Evolutionary conservation across 176 grass and related monocot species (phyloP).

Genomic region (Canna indica): DNA sequence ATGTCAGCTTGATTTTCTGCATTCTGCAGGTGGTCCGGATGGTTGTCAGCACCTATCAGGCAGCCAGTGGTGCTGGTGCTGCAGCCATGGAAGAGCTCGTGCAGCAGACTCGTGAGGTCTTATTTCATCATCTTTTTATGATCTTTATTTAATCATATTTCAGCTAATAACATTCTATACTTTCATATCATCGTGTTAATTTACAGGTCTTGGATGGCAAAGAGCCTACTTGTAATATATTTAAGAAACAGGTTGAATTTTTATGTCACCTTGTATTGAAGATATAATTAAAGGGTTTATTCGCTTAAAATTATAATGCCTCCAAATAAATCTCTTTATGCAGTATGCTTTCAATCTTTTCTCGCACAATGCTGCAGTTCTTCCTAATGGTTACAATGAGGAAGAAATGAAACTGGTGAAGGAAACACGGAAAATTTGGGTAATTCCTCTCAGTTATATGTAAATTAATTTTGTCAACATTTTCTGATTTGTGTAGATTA

Average conservation of each 20-base stretch:
- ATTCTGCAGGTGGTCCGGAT: constrained; percentile 65
- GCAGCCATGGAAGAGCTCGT: constrained; percentile 90
- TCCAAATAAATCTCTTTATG: constrained; percentile 27
- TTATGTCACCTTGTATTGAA: constrained; percentile 4
- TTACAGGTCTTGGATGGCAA: constrained; percentile 88
- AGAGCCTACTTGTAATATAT: constrained; percentile 88
- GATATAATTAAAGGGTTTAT: constrained; percentile 1
- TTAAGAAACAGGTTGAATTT: constrained; percentile 63
- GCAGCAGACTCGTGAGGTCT: constrained; percentile 78
- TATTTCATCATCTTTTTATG: constrained; percentile 3
- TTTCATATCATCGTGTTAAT: constrained; percentile 6
- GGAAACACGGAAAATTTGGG: constrained; percentile 92
- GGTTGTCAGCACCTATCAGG: constrained; percentile 98
- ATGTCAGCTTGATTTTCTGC: background rate
- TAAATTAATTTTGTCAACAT: background rate
- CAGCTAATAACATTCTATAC: background rate
- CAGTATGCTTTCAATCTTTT: constrained; percentile 99
- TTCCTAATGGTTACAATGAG: constrained; percentile 92
- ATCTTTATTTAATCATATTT: constrained; percentile 2
- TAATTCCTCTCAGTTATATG: constrained; percentile 17
- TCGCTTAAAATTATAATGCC: background rate
- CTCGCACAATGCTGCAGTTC: constrained; percentile 83
- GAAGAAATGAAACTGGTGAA: constrained; percentile 99
- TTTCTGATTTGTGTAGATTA: background rate
- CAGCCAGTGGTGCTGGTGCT: constrained; percentile 94